These are phyloP conservation scores for Pezicula neosporulosa DNA, from an alignment of 2,329 filamentous ascomycete species.

Conservation along the genomic window DNA sequence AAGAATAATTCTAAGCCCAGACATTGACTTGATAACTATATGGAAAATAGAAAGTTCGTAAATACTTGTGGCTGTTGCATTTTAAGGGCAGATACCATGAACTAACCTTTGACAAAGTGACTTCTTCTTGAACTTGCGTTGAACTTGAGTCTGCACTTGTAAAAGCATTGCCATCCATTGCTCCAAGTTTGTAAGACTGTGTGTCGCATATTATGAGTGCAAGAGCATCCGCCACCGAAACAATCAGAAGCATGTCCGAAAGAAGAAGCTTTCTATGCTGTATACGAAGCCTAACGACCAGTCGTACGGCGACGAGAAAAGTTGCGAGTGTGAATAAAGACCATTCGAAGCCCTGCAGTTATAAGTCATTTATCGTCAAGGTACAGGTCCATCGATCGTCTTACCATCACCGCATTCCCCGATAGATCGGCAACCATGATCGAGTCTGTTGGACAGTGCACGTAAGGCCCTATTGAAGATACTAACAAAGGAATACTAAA, in stretches of 20 bases:
- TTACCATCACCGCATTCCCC: neutral
- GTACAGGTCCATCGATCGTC: neutral
- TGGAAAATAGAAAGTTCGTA: neutral
- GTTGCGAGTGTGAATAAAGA: neutral
- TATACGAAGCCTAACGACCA: neutral
- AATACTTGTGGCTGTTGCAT: neutral
- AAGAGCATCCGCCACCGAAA: constrained; percentile 1
- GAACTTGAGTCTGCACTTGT: neutral
- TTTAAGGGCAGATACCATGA: neutral
- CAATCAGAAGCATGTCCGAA: neutral
- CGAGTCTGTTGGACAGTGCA: neutral
- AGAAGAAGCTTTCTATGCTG: constrained; percentile 1
- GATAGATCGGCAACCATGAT: constrained; percentile 1
- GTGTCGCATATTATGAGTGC: constrained; percentile 2
- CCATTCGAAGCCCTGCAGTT: neutral
- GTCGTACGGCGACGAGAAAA: neutral
- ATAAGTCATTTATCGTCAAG: neutral
- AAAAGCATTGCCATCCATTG: neutral
- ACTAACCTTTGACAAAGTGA: neutral
- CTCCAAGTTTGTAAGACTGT: neutral
- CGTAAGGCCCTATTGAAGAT: neutral
- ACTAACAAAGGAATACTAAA: neutral
- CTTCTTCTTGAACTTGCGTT: neutral
- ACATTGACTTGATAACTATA: neutral
- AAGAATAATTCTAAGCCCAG: neutral